Base-by-base conservation (phyloP, 2,329 filamentous ascomycete species). In the Orbilia blumenaviensis region DNA sequence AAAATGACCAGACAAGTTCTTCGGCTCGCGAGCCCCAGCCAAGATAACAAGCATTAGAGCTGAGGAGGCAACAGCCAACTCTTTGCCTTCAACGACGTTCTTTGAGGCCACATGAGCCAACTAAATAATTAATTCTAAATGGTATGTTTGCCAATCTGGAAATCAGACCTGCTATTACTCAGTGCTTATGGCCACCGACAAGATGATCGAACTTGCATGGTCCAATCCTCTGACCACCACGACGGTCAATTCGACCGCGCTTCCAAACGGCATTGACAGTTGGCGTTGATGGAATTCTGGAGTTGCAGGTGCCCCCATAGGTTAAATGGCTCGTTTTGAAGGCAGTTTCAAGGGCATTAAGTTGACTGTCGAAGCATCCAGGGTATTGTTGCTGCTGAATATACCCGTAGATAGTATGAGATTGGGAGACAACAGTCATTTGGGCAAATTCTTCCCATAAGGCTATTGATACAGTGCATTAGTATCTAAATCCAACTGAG, bases 361-460 rank as follows among this genome's bases (percentile, higher is more conserved):
- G 58, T 27, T 71, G 67, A 29, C 62, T 46, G 16, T 71, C 21
- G 18, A 71, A 64, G 16, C 60, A 71, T 41, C 58, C 67, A 10
- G 48, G 67, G 9, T 63, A 63, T 8, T 54, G 46, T 12, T 71
- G 67, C 7, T 64, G 58, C 18, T 63, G 60, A 23, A 64, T 56
- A 18, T 44, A 42, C 4, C 56, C 56, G 16, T 63, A 64, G 58
- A 71, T 56, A n/a, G 29, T 23, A n/a, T 71, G 44, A 8, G 67
- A 69, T n/a, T 71, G 46, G 29, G 67, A 56, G 14, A 71, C 58
- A 3, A 71, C 67, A 12, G 67, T 71, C 67, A 71, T 71, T 63
- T 71, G 67, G 10, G 67, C 67, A n/a, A 71, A 71, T 58, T 71
- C 67, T 46, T 71, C 67, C 67, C 58, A 71, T 4, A 41, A 46